A percentile compares a stretch with the other conserved stretches of the same genome.
These are phyloP conservation scores for Boletus pseudo-olivaceus DNA, from an alignment of 768 basidiomycete genomes.

Conservation along the genomic window DNA sequence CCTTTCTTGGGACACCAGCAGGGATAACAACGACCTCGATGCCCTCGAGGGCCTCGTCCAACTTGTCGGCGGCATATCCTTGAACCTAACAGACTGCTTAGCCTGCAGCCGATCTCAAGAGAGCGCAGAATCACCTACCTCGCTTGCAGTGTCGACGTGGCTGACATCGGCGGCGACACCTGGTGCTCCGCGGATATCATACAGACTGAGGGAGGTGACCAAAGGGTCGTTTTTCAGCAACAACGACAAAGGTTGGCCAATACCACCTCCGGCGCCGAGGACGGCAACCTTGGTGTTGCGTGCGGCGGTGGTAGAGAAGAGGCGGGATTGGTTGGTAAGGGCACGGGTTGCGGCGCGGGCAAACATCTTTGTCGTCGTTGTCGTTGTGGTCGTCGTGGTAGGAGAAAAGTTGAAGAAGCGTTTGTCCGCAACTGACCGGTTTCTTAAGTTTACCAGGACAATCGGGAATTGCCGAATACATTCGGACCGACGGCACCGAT, in stretches of 20 bases:
- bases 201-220: constrained; percentile 75
- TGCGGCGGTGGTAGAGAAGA: constrained; percentile 72
- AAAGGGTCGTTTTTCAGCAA: constrained; percentile 86
- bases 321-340: constrained; percentile 52
- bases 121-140: constrained; percentile 46
- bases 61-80: constrained; percentile 80
- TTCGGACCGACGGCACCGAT: constrained; percentile 3
- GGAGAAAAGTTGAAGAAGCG: background rate
- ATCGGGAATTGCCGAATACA: constrained; percentile 14
- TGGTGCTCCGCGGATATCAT: constrained; percentile 27
- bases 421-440: background rate
- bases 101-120: background rate
- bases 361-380: constrained; percentile 51
- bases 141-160: constrained; percentile 87
- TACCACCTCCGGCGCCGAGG: constrained; percentile 97
- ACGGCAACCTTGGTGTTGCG: constrained; percentile 89
- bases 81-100: constrained; percentile 50
- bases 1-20: constrained; percentile 98
- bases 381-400: constrained; percentile 9
- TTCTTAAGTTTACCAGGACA: constrained; percentile 6
- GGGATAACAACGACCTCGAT: constrained; percentile 95
- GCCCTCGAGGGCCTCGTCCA: constrained; percentile 86
- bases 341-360: constrained; percentile 59
- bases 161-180: constrained; percentile 98
- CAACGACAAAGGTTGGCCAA: constrained; percentile 94